Percentiles rank a stretch among this genome's conserved stretches.
Conservation (phyloP, 257 asterid species). For the Lycium barbarum region DNA sequence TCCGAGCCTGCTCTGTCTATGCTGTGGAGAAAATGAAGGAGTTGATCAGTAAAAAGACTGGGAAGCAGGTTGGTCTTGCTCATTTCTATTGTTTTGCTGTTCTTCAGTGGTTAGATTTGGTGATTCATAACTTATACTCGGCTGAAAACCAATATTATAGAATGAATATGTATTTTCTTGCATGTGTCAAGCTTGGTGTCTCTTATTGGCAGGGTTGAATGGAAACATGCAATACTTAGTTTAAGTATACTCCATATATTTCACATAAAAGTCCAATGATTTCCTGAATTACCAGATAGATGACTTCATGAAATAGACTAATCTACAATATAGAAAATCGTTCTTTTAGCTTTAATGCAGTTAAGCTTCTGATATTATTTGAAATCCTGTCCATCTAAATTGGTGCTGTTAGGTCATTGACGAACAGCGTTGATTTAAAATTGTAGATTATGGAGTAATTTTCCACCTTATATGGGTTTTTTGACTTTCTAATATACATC, state of each 20-base stretch:
- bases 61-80: constrained; percentile 69
- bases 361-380: not conserved
- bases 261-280: not conserved
- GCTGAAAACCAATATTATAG: not conserved
- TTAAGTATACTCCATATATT: not conserved
- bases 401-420: not conserved
- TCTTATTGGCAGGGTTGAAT: not conserved
- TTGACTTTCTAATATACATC: not conserved
- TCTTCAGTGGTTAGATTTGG: not conserved
- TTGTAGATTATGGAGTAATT: not conserved
- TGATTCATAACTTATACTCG: not conserved
- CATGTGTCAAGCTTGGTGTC: not conserved
- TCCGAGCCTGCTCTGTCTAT: constrained; percentile 87
- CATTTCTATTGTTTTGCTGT: not conserved
- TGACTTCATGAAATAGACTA: constrained; percentile 6
- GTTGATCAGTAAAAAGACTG: constrained; percentile 58
- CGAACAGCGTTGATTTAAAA: not conserved
- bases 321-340: not conserved
- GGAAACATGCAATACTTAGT: not conserved
- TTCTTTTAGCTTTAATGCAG: not conserved
- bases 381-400: not conserved
- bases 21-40: constrained; percentile 95
- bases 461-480: not conserved
- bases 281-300: not conserved
- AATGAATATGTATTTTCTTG: constrained; percentile 4